Conservation (phyloP, 1,284 basidiomycete genomes). For the Wallemia mellicola region DNA sequence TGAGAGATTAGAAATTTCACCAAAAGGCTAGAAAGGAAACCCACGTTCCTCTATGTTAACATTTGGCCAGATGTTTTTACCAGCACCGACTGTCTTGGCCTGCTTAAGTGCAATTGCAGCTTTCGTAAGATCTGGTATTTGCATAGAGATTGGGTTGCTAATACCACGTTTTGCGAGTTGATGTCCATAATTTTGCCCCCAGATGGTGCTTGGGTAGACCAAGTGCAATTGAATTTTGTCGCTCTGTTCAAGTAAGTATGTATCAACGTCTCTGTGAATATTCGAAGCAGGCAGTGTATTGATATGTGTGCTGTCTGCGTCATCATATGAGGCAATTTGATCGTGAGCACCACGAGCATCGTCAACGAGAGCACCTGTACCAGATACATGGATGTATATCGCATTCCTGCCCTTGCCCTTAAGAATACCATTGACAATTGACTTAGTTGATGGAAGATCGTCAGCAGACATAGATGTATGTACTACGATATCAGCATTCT, state of each 20-base stretch:
- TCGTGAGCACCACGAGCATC: not conserved
- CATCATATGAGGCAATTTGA: not conserved
- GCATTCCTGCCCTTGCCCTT: not conserved
- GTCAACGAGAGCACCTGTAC: not conserved
- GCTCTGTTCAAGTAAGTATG: conserved; percentile 1
- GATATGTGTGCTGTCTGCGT: not conserved
- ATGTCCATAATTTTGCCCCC: not conserved
- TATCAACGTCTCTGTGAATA: conserved; percentile 1
- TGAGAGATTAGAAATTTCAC: no score
- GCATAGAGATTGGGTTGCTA: not conserved
- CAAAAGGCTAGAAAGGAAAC: no score
- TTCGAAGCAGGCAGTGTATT: not conserved
- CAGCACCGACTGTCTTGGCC: not conserved
- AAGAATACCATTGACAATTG: not conserved
- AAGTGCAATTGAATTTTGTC: not conserved
- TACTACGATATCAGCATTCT: not conserved
- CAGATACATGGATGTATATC: not conserved
- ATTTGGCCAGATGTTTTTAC: not conserved
- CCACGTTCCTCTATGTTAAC: not conserved
- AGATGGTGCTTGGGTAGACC: not conserved
- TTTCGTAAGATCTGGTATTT: not conserved
- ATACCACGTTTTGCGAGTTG: not conserved
- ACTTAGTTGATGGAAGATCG: not conserved
- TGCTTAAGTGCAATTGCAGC: not conserved
- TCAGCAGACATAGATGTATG: not conserved